Evolutionary conservation across 108 stramenopile genomes (phyloP), one percentile per base, ranked within the genome.

Genomic region (Stephanodiscus triporus): DNA sequence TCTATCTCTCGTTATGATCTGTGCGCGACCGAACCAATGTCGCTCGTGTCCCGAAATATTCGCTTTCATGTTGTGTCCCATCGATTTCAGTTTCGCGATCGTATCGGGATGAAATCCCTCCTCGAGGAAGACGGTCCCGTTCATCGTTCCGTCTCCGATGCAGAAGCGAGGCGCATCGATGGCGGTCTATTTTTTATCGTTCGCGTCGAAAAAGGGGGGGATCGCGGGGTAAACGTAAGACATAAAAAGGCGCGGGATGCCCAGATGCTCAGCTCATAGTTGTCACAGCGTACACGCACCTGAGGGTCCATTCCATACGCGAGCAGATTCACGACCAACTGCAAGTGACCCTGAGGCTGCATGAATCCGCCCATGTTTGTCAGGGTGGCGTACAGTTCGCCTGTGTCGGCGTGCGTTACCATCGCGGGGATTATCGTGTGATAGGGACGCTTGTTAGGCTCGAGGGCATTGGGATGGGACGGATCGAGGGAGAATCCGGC

Each of bases 371-470:
- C 98, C 98, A 99, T 99, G 71, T 96, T 95, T 49, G 84, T 87
- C 30, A 97, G 68, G 2, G 94, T 90, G 8, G 95, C 95, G 70
- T 84, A 96, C 9, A 97, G 77, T 17, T 95, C 90, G 43, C 89
- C 86, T 8, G 91, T 91, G 34, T 91, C 92, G 4, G 83, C 81
- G 57, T 85, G 73, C 30, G 97, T 97, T 16, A 92, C 70, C 72
- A 99, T 88, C 14, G 80, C 95, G 22, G 98, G 98, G 60, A 99
- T 97, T 54, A 99, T 99, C 4, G 98, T 99, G 72, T 99, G 98
- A 85, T 94, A 98, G 1, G 98, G 97, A 62, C 95, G 62, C 66
- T 98, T 97, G 38, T 72, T 26, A 6, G 94, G 91, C 5, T 81
- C 97, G 32, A 96, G 45, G 1, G 53, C 85, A 75, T 99, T 99